Conservation (phyloP, 345 rosid genomes). For the Clausena lansium region DNA sequence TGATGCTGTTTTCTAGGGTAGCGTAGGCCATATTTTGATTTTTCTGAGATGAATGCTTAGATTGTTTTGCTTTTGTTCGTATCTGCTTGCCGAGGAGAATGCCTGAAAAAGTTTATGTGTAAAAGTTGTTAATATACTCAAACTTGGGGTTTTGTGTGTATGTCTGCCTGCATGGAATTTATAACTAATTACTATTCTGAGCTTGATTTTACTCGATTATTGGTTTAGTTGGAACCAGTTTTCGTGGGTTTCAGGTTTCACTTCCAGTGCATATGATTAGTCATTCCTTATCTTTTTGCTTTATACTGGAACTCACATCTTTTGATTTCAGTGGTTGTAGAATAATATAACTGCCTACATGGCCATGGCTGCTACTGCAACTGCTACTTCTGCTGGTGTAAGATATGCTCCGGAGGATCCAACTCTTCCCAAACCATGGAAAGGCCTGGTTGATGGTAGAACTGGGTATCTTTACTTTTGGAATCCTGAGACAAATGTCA, state of each 20-base stretch:
- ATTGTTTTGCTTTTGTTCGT: not conserved
- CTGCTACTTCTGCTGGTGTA: constrained; percentile 49
- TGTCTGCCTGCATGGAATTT: not conserved
- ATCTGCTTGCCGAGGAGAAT: not conserved
- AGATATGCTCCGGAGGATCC: constrained; percentile 93
- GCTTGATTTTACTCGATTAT: not conserved
- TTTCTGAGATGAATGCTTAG: not conserved
- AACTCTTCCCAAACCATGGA: constrained; percentile 96
- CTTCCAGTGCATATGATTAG: not conserved
- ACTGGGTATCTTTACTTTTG: constrained; percentile 93
- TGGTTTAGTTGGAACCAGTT: not conserved
- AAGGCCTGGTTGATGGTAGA: constrained; percentile 85
- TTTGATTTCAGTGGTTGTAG: constrained; percentile 6
- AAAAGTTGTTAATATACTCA: not conserved
- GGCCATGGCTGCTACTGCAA: constrained; percentile 67
- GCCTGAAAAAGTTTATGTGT: not conserved
- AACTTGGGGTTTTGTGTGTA: not conserved
- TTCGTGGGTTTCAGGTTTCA: not conserved
- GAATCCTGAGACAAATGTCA: constrained; percentile 96
- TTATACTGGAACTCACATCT: not conserved
- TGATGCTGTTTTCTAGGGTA: not conserved
- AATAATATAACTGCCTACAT: not conserved
- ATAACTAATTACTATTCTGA: not conserved
- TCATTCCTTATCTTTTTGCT: not conserved
- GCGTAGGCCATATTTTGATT: not conserved